These are phyloP conservation scores for Casuarina cunninghamiana DNA, from an alignment of 306 rosid genomes.

Conservation along the genomic window DNA sequence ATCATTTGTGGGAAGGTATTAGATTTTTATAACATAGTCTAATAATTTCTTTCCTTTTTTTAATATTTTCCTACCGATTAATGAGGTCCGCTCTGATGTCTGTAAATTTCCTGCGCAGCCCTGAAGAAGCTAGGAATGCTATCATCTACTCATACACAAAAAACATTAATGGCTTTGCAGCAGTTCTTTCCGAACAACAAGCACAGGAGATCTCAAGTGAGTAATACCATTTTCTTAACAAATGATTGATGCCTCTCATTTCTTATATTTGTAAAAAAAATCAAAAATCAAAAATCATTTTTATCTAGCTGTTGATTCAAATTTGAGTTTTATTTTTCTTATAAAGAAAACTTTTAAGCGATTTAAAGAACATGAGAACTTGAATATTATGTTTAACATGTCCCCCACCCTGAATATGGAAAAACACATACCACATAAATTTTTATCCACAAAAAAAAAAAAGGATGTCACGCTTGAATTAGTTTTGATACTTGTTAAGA, in stretches of 20 bases:
- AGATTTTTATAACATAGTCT: neutral
- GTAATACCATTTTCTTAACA: neutral
- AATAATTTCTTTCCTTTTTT: neutral
- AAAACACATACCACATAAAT: no score
- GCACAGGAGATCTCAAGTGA: conserved; percentile 51
- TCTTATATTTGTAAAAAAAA: neutral
- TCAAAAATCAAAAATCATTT: no score
- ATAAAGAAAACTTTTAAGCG: no score
- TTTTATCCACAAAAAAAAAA: no score
- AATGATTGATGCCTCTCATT: no score
- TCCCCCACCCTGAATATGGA: no score
- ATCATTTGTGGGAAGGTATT: conserved; percentile 58
- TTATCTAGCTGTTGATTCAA: no score
- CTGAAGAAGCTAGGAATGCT: conserved; percentile 45
- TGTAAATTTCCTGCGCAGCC: conserved; percentile 30
- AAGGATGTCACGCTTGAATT: no score
- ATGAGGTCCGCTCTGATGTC: neutral
- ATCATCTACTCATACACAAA: conserved; percentile 63
- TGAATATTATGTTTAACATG: no score
- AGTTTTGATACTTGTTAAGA: no score
- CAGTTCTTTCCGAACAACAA: conserved; percentile 56
- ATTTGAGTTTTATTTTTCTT: no score
- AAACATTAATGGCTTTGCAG: conserved; percentile 78
- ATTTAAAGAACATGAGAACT: no score
- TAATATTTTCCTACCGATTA: neutral